Base-by-base conservation (phyloP, 495 filamentous ascomycete genomes). In the Podospora conica region DNA sequence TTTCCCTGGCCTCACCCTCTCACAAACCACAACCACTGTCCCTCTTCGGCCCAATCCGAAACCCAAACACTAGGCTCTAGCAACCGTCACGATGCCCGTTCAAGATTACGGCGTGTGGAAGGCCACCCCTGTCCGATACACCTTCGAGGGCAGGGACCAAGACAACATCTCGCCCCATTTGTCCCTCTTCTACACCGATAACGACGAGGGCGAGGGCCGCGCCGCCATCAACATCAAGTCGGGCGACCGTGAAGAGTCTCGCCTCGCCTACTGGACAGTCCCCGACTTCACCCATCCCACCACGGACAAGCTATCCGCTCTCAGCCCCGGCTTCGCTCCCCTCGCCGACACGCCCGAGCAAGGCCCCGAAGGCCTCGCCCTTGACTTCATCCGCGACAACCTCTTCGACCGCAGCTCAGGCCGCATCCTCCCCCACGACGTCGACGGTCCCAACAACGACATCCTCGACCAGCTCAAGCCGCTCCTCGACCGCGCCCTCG, bases 391-490 rank as follows among this genome's bases (percentile, higher is more conserved):
- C 60, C 71, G 77, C 20, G 58, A 61, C 8, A 67, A 65, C 58
- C 48, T 79, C 25, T 68, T 78, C 61, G 64, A 70, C 24, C 28
- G 66, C 31, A 48, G 68, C 3, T 60, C 58, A 3, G 76, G 77
- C 53, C 67, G 65, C 9, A 33, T 78, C 4, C 68, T 79, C 7
- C 66, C 69, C 0, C 66, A 71, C 62, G 68, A 75, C 61, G 71
- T 71, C 20, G 57, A 67, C 6, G 70, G 74, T 48, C 23, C 48
- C 23, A 29, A 31, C 23, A 22, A 77, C 59, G 73, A 78, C 61
- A 75, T 79, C 54, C 65, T 80, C 22, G 73, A 77, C 53, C 55
- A 75, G 10, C 53, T 80, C 60, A 68, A 73, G n/a, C 76, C 77
- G 12, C 75, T 79, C 53, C 61, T 80, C 1, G 68, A 67, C 10